phyloP scores from a whole-genome alignment of 768 basidiomycete genomes.

The Leccinum subtestaceum region DNA sequence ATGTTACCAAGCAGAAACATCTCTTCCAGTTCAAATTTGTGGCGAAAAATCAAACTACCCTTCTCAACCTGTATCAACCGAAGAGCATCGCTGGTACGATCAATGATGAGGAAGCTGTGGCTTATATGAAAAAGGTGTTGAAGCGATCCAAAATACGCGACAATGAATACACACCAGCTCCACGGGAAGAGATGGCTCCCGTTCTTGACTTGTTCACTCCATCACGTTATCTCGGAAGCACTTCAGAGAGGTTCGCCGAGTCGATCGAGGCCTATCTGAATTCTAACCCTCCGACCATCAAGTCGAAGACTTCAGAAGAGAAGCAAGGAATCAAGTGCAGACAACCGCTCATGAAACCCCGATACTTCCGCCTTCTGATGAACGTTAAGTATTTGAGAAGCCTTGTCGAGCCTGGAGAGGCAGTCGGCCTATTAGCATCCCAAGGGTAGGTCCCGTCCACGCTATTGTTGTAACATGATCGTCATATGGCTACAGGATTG shows the following conservation, averaged over 20 bases:
- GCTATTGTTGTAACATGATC: neutral
- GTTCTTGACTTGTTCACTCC: slow-evolving; percentile 76
- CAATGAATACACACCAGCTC: slow-evolving; percentile 41
- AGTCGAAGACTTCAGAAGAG: slow-evolving; percentile 39
- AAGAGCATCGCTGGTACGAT: slow-evolving; percentile 53
- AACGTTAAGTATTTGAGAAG: slow-evolving; percentile 91
- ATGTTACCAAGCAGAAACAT: slow-evolving; percentile 97
- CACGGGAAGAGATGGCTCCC: slow-evolving; percentile 66
- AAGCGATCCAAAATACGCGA: slow-evolving; percentile 60
- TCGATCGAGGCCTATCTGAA: slow-evolving; percentile 78
- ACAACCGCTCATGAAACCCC: slow-evolving; percentile 44
- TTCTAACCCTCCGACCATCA: slow-evolving; percentile 60
- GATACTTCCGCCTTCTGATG: slow-evolving; percentile 79
- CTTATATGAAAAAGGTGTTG: slow-evolving; percentile 87
- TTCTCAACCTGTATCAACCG: slow-evolving; percentile 71
- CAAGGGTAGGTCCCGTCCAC: slow-evolving; percentile 69
- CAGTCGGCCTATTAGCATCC: slow-evolving; percentile 94
- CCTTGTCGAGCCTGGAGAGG: slow-evolving; percentile 95
- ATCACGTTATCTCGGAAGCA: slow-evolving; percentile 77
- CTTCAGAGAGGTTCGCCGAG: slow-evolving; percentile 87
- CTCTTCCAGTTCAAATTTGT: slow-evolving; percentile 92
- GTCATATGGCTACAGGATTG: slow-evolving; percentile 57
- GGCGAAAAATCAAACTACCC: slow-evolving; percentile 77
- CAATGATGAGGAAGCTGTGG: slow-evolving; percentile 62
- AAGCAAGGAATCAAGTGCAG: slow-evolving; percentile 42